Evolutionary conservation across 176 grass and related monocot species (phyloP).

Genomic region (Neostapfia colusana): DNA sequence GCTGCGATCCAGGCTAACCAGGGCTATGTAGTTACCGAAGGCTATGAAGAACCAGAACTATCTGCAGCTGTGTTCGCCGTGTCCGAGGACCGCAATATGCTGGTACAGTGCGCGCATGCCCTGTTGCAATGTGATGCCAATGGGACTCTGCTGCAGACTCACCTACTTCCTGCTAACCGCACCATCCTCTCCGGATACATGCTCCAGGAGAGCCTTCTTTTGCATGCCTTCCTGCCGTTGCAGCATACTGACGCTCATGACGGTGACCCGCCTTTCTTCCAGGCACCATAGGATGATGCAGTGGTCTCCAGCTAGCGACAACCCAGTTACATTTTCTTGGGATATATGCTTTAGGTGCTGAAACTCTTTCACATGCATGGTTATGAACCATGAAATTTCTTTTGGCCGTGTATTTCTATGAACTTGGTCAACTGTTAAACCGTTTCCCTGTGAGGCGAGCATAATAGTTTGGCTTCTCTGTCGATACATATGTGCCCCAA

Average conservation of each 20-base stretch:
- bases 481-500: background rate
- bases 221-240: background rate
- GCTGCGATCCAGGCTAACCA: background rate
- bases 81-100: background rate
- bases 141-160: background rate
- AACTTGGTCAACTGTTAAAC: background rate
- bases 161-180: background rate
- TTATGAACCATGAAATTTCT: background rate
- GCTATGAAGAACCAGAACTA: background rate
- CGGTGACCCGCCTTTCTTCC: constrained; percentile 31
- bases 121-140: background rate
- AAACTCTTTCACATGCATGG: background rate
- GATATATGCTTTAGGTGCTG: background rate
- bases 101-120: background rate
- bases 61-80: background rate
- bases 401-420: background rate
- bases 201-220: constrained; percentile 24
- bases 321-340: background rate
- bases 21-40: background rate
- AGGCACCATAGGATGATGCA: background rate
- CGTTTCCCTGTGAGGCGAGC: background rate
- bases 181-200: background rate
- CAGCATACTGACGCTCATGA: background rate
- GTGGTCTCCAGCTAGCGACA: background rate
- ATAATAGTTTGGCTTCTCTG: background rate